Evolutionary conservation across 306 rosid species (phyloP).

Genomic region (Rubus parviflorus): DNA sequence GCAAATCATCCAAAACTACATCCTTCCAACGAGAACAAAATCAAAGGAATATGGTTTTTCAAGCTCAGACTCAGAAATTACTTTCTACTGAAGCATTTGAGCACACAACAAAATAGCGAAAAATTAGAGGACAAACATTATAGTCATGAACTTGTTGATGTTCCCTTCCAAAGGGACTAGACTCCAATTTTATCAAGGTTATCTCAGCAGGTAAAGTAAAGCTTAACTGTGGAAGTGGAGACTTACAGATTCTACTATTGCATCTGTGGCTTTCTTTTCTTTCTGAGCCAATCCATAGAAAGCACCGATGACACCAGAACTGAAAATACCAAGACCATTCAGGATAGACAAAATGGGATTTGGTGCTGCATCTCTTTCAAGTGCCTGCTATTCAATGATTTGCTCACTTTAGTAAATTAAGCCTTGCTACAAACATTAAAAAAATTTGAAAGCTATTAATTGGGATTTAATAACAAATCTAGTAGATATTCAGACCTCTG

Average conservation of each 20-base stretch:
- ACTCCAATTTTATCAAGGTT: slow-evolving; percentile 10
- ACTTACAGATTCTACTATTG: slow-evolving; percentile 75
- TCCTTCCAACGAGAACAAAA: not conserved
- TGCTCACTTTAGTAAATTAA: slow-evolving; percentile 28
- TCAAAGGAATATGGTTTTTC: not conserved
- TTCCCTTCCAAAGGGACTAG: too few species aligned
- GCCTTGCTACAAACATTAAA: slow-evolving; percentile 10
- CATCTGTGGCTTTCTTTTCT: slow-evolving; percentile 50
- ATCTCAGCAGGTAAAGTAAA: slow-evolving; percentile 23
- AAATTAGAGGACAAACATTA: not conserved
- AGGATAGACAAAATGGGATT: slow-evolving; percentile 48
- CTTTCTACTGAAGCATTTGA: not conserved
- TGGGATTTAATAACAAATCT: slow-evolving; percentile 26
- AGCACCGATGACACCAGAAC: slow-evolving; percentile 74
- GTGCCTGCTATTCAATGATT: slow-evolving; percentile 46
- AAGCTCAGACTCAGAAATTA: not conserved
- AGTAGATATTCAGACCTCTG: slow-evolving; percentile 58
- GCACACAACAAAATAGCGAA: not conserved
- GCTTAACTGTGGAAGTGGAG: slow-evolving; percentile 7
- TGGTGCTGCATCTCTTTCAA: slow-evolving; percentile 36
- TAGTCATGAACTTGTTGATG: not conserved
- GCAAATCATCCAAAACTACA: slow-evolving; percentile 19
- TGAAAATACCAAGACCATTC: slow-evolving; percentile 62
- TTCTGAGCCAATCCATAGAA: slow-evolving; percentile 58
- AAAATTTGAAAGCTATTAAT: slow-evolving; percentile 23